Evolutionary conservation across 2,329 filamentous ascomycete species (phyloP), one percentile per base, ranked within the genome.

Genomic region (Fusarium scirpi): DNA sequence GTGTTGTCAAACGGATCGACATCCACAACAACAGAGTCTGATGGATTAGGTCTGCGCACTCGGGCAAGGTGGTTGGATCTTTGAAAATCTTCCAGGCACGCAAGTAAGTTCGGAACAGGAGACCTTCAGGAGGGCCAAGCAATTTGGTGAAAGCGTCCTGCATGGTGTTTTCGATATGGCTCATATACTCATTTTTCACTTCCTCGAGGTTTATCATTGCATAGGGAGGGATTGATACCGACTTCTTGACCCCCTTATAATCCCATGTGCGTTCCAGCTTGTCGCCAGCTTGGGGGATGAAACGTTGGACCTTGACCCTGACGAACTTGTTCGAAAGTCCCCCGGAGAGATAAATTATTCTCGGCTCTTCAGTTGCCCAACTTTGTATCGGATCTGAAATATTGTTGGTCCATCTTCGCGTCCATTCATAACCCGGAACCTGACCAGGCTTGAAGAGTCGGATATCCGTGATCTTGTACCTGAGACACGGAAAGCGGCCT

Each of bases 401-500:
- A 65, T 84, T 86, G 67, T 87, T 84, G 52, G 82, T 83, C 88
- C 87, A 90, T 43, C 88, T 82, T 24, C 81, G 81, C 4, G 86
- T 89, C 87, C 87, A 90, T 71, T 89, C 86, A 62, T 83, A 83
- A 1, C 86, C 87, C 51, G 86, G 84, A 25, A 89, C 87, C 67
- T 87, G 85, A 9, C 86, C 86, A 0, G 86, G 84, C 73, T 89
- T 89, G 76, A 86, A 89, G 11, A 90, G 80, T 52, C 82, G 83
- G 51, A 89, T 81, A 56, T 89, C 87, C 12, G 84, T 86, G 65
- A 90, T 86, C 74, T 89, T 90, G 76, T 86, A 86, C n/a, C 88
- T 83, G 55, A 89, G 79, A 70, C 88, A 90, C 11, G 86, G 87
- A 44, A 89, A 82, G 8, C 86, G 83, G 70, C 84, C 85, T 4